Percentiles rank a stretch among this genome's conserved stretches.
These are phyloP conservation scores for Adansonia madagascariensis DNA, from an alignment of 441 rosid genomes.

Conservation along the genomic window DNA sequence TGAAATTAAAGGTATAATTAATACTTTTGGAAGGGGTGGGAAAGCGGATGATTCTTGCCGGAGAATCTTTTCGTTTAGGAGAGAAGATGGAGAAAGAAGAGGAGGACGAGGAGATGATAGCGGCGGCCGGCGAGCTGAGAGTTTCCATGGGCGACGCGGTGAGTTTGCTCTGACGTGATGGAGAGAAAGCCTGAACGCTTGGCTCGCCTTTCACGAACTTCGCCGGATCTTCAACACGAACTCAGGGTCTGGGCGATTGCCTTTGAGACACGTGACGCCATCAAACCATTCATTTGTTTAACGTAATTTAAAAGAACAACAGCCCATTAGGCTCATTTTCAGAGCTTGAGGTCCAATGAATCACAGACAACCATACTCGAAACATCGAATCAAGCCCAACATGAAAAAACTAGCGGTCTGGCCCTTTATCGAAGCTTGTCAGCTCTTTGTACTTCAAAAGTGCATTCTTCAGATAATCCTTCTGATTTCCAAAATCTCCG, in stretches of 20 bases:
- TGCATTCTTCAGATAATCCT: no score
- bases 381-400: neutral
- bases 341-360: neutral
- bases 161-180: neutral
- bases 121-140: constrained; percentile 56
- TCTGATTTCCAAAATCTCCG: no score
- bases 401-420: neutral
- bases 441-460: neutral
- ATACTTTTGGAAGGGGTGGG: constrained; percentile 63
- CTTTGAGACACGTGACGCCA: neutral
- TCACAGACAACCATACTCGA: neutral
- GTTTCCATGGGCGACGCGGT: constrained; percentile 63
- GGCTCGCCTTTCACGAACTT: constrained; percentile 6
- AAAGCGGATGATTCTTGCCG: constrained; percentile 52
- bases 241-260: constrained; percentile 1
- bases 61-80: constrained; percentile 46
- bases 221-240: constrained; percentile 13
- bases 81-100: constrained; percentile 65
- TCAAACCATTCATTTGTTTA: neutral
- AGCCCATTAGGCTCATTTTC: neutral
- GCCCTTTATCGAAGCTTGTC: neutral
- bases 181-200: neutral
- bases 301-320: neutral
- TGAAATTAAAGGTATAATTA: neutral
- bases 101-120: constrained; percentile 57